These are phyloP conservation scores for Calonectria naviculata DNA, from an alignment of 2,329 filamentous ascomycete species.

Conservation along the genomic window DNA sequence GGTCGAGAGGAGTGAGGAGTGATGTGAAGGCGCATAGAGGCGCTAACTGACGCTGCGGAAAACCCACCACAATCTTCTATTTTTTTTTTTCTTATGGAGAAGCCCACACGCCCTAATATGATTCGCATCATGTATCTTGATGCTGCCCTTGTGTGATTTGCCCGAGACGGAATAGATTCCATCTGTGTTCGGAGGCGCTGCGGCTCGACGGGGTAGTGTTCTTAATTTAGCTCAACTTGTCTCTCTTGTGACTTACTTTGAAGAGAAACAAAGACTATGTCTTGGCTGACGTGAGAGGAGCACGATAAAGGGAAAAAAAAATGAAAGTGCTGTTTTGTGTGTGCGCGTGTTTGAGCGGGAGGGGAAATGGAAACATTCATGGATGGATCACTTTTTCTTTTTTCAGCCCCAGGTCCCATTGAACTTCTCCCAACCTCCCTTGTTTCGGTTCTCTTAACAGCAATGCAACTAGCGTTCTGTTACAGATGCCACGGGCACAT, in stretches of 20 bases:
- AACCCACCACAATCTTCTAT: not conserved
- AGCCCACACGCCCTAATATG: not conserved
- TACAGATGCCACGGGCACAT: not conserved
- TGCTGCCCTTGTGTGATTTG: not conserved
- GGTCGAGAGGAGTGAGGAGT: slow-evolving; percentile 8
- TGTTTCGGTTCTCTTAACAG: not conserved
- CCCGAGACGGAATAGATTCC: not conserved
- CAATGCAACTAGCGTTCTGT: not conserved
- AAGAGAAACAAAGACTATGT: not conserved
- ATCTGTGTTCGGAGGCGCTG: not conserved
- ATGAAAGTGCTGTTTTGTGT: not conserved
- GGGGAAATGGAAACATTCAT: slow-evolving; percentile 13
- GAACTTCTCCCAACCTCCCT: not conserved
- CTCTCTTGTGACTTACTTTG: slow-evolving; percentile 8
- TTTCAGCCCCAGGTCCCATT: not conserved
- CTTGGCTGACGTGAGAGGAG: slow-evolving; percentile 21
- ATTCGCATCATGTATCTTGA: not conserved
- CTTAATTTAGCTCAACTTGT: slow-evolving; percentile 13
- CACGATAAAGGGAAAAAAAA: not conserved
- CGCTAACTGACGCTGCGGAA: slow-evolving; percentile 27
- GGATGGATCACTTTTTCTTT: not conserved
- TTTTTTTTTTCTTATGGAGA: not conserved
- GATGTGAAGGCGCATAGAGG: slow-evolving; percentile 14
- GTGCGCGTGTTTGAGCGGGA: slow-evolving; percentile 15
- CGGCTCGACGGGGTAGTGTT: not conserved